A percentile compares a stretch with the other conserved stretches of the same genome.
Conservation (phyloP, 139 green algal genomes). For the Limnomonas spitsbergensis region DNA sequence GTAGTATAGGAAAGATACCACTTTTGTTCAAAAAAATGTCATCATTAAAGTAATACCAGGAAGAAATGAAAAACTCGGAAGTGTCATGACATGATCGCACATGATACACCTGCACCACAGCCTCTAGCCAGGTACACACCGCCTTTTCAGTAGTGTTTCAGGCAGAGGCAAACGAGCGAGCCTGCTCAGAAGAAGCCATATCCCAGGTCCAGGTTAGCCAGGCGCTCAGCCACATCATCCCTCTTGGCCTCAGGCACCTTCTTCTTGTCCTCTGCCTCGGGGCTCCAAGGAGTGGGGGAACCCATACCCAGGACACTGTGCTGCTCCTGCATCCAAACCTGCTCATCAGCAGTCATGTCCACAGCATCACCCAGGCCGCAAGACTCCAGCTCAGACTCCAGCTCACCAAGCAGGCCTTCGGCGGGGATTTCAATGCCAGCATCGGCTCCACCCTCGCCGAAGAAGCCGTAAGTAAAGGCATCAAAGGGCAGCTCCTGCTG, state of each 20-base stretch:
- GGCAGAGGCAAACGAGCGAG: too few species aligned
- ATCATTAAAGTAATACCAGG: too few species aligned
- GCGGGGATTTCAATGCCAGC: too few species aligned
- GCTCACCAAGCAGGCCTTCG: conserved; percentile 37
- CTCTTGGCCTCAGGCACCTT: conserved; percentile 26
- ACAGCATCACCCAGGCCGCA: neutral
- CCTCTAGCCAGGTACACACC: too few species aligned
- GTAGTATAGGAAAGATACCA: too few species aligned
- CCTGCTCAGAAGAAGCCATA: conserved; percentile 45
- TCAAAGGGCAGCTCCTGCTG: conserved; percentile 24
- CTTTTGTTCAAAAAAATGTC: too few species aligned
- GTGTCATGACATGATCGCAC: neutral
- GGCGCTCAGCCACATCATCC: conserved; percentile 32
- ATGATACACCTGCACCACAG: too few species aligned
- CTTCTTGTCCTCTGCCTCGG: conserved; percentile 15
- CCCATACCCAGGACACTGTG: neutral
- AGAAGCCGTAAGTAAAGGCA: conserved; percentile 48
- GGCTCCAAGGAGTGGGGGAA: neutral
- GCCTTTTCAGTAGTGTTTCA: too few species aligned
- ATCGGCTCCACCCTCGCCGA: conserved; percentile 30
- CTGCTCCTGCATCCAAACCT: neutral
- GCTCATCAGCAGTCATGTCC: neutral
- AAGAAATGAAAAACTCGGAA: conserved; percentile 4
- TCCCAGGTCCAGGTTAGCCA: conserved; percentile 40
- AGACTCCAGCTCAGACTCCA: neutral